phyloP scores from a whole-genome alignment of 306 rosid species.

The Vigna mungo region DNA sequence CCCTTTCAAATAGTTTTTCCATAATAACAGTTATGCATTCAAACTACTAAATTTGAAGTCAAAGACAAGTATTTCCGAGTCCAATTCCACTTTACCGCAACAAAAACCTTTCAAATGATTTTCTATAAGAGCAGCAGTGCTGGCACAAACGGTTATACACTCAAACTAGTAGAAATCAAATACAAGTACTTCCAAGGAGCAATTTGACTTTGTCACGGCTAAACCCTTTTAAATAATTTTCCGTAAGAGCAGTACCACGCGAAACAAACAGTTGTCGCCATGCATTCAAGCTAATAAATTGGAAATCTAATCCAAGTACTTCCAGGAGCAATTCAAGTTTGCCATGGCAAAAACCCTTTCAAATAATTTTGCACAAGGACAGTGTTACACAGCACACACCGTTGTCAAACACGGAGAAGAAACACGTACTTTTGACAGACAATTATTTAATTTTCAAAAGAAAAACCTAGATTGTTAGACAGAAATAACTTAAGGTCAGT shows the following conservation, averaged over 20 bases:
- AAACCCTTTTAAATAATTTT: neutral
- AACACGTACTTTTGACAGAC: neutral
- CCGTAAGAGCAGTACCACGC: too few relatives aligned
- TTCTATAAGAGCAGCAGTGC: neutral
- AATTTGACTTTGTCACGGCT: neutral
- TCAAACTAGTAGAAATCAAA: neutral
- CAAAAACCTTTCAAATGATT: constrained; percentile 9
- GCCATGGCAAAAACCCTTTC: neutral
- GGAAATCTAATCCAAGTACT: neutral
- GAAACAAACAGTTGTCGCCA: neutral
- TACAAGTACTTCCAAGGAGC: neutral
- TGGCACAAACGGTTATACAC: neutral
- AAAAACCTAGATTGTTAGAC: neutral
- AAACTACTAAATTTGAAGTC: neutral
- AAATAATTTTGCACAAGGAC: neutral
- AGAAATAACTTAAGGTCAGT: neutral
- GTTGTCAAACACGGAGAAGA: neutral
- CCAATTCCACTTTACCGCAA: neutral
- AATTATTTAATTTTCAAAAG: neutral
- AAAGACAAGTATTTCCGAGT: neutral
- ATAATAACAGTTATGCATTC: too few relatives aligned
- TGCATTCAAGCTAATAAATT: neutral
- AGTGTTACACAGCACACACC: neutral
- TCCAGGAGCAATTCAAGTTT: neutral
- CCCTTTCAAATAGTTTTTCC: neutral